These are phyloP conservation scores for Erysimum cheiri DNA, from an alignment of 441 rosid genomes.

Conservation along the genomic window DNA sequence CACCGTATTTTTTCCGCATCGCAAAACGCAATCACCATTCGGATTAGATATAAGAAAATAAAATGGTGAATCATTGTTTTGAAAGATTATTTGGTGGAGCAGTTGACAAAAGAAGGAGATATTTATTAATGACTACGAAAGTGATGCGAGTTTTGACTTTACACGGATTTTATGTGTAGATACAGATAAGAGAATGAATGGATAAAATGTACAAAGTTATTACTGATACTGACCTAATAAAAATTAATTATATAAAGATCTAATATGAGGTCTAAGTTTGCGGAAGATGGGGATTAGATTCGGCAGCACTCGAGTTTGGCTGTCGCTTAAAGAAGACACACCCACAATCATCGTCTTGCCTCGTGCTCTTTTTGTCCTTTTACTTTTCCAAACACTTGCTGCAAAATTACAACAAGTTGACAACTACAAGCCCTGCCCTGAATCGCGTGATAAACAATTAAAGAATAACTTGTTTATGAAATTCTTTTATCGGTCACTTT, in stretches of 20 bases:
- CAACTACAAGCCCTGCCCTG: slow-evolving; percentile 11
- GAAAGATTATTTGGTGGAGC: neutral
- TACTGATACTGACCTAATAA: neutral
- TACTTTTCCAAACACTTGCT: slow-evolving; percentile 1
- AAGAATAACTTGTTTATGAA: neutral
- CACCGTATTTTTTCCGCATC: too few relatives aligned
- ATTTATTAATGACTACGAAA: neutral
- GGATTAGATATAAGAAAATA: neutral
- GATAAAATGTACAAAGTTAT: too few relatives aligned
- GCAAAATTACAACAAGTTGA: neutral
- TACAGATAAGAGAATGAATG: neutral
- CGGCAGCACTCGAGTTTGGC: slow-evolving; percentile 33
- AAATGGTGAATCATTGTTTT: neutral
- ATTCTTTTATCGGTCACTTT: neutral
- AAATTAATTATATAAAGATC: neutral
- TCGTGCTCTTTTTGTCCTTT: slow-evolving; percentile 28
- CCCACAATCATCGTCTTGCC: slow-evolving; percentile 24
- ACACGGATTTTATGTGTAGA: neutral
- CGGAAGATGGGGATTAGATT: slow-evolving; percentile 32
- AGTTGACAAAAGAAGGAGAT: neutral
- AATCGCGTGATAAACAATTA: slow-evolving; percentile 17
- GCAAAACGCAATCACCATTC: too few relatives aligned
- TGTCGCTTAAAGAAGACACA: slow-evolving; percentile 38
- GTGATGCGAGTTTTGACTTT: slow-evolving; percentile 11
- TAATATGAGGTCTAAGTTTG: neutral